Base-by-base conservation (phyloP, 2,329 filamentous ascomycete species). In the Fusarium kyushuense region DNA sequence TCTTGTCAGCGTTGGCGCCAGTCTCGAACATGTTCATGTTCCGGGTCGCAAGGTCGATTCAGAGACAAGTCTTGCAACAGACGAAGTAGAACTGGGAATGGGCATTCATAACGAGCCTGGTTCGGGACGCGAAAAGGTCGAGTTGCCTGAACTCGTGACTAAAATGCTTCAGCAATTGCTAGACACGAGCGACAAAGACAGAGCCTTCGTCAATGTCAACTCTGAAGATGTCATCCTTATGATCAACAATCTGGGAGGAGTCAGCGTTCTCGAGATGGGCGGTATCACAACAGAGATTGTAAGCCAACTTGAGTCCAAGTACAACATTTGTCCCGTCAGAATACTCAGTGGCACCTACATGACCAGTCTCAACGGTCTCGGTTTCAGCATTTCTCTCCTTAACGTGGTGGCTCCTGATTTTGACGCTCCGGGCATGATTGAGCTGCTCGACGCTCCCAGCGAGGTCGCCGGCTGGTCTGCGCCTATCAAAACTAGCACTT, bases 11-110 rank as follows among this genome's bases (percentile, higher is more conserved):
- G 92, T 97, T 23, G 95, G 94, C 17, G 92, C 92, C 5, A 95
- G 92, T 54, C 81, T 97, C 41, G 90, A 92, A 67, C 94, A 97
- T 76, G 94, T 97, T n/a, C 95, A 97, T 76, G 92, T 97, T 1
- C 95, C 95, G 0, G 94, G 95, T 6, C 86, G 94, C 63, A 86
- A 83, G 2, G 76, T 82, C 9, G 86, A 88, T 67, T 84, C 84
- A 42, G 86, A 88, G 25, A 88, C 89, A 29, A 77, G 72, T 41
- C 79, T 95, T 58, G 84, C 80, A 46, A 78, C 71, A 5, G 85
- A 82, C 38, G 86, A 89, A 75, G 85, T 89, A 27, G 88, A 90
- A 77, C 80, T 90, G 47, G 91, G 91, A 29, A 93, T 93, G 91
- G 91, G 91, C 14, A 93, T 93, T 70, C 91, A 93, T 76, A 93